Evolutionary conservation across 495 filamentous ascomycete genomes (phyloP).

Genomic region (Penicillium angulare): DNA sequence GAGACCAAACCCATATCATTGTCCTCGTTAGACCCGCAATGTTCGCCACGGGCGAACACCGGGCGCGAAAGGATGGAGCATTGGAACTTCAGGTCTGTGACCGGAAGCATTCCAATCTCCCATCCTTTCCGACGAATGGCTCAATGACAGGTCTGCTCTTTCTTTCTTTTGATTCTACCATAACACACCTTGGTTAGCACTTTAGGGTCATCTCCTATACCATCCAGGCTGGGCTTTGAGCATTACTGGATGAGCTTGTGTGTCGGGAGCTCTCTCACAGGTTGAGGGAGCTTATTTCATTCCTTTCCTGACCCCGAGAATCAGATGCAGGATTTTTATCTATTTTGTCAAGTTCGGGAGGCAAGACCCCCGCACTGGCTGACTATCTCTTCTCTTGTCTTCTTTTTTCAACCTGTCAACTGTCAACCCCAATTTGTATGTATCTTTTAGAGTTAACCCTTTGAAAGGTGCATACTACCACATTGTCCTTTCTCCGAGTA

Average conservation of each 20-base stretch:
- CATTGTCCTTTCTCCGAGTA: conserved; percentile 2
- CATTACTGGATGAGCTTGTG: conserved; percentile 36
- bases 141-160: not conserved
- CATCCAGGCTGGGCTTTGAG: conserved; percentile 41
- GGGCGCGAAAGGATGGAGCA: conserved; percentile 10
- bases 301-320: conserved; percentile 26
- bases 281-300: conserved; percentile 17
- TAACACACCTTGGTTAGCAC: conserved; percentile 10
- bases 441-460: conserved; percentile 18
- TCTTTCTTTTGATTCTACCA: not conserved
- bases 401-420: conserved; percentile 18
- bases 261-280: conserved; percentile 33
- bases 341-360: conserved; percentile 17
- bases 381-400: conserved; percentile 23
- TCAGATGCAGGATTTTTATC: conserved; percentile 24
- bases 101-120: conserved; percentile 7
- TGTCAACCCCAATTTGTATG: conserved; percentile 23
- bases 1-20: not conserved
- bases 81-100: conserved; percentile 21
- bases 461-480: conserved; percentile 21
- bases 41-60: conserved; percentile 22
- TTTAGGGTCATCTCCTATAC: conserved; percentile 53
- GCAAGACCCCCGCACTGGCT: conserved; percentile 23
- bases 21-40: conserved; percentile 8
- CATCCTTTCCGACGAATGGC: conserved; percentile 10